Percentiles rank a stretch among this genome's conserved stretches.
Conservation (phyloP, 371 early-diverging fungal genomes). For the Lichtheimia hyalospora region DNA sequence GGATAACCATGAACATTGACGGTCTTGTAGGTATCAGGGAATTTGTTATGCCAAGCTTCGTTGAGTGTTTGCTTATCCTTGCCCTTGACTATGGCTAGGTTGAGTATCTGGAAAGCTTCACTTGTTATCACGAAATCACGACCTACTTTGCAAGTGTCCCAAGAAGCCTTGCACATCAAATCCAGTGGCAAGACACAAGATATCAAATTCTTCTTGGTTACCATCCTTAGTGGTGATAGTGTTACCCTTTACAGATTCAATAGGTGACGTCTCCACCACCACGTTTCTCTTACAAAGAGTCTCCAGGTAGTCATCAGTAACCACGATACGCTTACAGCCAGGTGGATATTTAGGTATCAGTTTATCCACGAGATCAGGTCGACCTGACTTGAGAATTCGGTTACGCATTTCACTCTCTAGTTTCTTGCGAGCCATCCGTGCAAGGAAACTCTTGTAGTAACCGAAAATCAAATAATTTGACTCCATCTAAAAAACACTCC, state of each 20-base stretch:
- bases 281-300: conserved; percentile 20
- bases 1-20: conserved; percentile 35
- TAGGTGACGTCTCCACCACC: conserved; percentile 11
- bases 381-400: conserved; percentile 13
- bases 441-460: conserved; percentile 4
- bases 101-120: background rate
- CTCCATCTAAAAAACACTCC: background rate
- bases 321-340: conserved; percentile 32
- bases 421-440: background rate
- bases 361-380: conserved; percentile 15
- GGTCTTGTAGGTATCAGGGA: conserved; percentile 31
- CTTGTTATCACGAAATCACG: background rate
- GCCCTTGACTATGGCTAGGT: conserved; percentile 17
- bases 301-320: conserved; percentile 25
- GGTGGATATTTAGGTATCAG: conserved; percentile 19
- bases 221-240: conserved; percentile 23
- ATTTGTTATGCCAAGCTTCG: conserved; percentile 17
- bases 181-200: conserved; percentile 29
- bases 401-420: conserved; percentile 1
- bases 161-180: conserved; percentile 25
- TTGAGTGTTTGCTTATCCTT: conserved; percentile 14
- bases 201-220: conserved; percentile 21
- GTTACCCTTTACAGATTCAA: conserved; percentile 18
- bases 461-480: conserved; percentile 7
- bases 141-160: conserved; percentile 27